Evolutionary conservation across 2,329 filamentous ascomycete genomes (phyloP).

Genomic region (Claviceps pusilla): DNA sequence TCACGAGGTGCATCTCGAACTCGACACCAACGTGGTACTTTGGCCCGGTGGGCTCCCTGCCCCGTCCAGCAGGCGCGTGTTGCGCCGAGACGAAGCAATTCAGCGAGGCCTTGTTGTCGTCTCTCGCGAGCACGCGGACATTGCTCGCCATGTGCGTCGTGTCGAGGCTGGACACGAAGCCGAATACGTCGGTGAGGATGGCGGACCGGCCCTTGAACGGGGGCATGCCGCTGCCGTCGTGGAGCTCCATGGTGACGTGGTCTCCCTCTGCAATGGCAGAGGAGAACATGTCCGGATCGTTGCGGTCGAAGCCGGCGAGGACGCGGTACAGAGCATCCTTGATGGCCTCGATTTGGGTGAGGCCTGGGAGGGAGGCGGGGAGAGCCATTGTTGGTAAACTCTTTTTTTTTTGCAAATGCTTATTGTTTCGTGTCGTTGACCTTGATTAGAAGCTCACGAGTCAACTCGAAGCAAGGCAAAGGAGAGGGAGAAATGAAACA

Average conservation of each 20-base stretch:
- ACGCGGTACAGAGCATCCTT: conserved; percentile 3
- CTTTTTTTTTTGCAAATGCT: too few relatives aligned
- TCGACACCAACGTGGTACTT: conserved; percentile 12
- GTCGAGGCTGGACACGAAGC: conserved; percentile 5
- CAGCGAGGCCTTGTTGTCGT: conserved; percentile 3
- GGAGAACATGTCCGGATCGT: conserved; percentile 1
- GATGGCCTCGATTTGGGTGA: conserved; percentile 3
- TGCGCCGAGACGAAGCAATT: not conserved
- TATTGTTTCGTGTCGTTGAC: too few relatives aligned
- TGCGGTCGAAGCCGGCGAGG: conserved; percentile 2
- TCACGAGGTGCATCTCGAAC: conserved; percentile 18
- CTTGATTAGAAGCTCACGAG: too few relatives aligned
- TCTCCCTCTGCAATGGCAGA: conserved; percentile 1
- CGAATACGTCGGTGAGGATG: conserved; percentile 1
- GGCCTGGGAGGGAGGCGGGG: not conserved
- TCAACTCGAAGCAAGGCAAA: too few relatives aligned
- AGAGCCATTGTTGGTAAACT: not conserved
- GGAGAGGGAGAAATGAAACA: too few relatives aligned
- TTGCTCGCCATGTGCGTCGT: conserved; percentile 19
- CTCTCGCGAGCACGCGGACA: conserved; percentile 14
- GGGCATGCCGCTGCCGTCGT: not conserved
- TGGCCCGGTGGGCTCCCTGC: not conserved
- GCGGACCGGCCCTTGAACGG: not conserved
- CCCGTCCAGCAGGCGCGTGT: not conserved
- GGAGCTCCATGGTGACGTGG: not conserved